A percentile compares a stretch with the other conserved stretches of the same genome.
phyloP scores from a whole-genome alignment of 1,284 basidiomycete genomes.

The Sphaerobolus stellatus region DNA sequence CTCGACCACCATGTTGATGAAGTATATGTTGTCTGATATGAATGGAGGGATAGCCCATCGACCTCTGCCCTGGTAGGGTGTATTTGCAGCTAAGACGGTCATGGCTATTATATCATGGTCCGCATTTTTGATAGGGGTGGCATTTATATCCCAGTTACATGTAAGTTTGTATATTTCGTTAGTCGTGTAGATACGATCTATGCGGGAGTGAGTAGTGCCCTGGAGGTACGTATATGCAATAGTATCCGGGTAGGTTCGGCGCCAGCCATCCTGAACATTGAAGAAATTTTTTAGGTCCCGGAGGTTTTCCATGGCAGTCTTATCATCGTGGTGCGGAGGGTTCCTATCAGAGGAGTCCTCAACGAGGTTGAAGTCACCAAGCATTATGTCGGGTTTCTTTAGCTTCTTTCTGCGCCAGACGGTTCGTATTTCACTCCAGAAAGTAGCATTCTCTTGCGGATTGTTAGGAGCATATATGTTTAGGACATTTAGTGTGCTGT shows the following conservation, averaged over 20 bases:
- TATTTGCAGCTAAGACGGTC: slow-evolving; percentile 17
- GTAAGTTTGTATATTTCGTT: neutral
- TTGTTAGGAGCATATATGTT: slow-evolving; percentile 27
- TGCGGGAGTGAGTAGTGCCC: slow-evolving; percentile 25
- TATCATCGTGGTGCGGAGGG: slow-evolving; percentile 25
- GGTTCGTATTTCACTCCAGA: slow-evolving; percentile 31
- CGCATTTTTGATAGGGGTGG: slow-evolving; percentile 13
- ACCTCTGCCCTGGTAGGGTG: slow-evolving; percentile 32
- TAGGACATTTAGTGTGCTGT: slow-evolving; percentile 13
- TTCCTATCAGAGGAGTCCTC: slow-evolving; percentile 39
- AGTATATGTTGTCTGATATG: slow-evolving; percentile 22
- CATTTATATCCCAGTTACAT: neutral
- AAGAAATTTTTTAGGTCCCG: slow-evolving; percentile 22
- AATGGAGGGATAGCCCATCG: slow-evolving; percentile 28
- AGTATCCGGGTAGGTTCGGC: slow-evolving; percentile 25
- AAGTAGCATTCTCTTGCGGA: slow-evolving; percentile 15
- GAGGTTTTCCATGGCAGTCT: slow-evolving; percentile 15
- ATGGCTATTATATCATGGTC: slow-evolving; percentile 34
- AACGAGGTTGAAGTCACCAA: slow-evolving; percentile 44
- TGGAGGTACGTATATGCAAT: slow-evolving; percentile 31
- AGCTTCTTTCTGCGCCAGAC: neutral
- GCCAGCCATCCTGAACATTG: slow-evolving; percentile 37
- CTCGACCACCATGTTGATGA: too few species aligned
- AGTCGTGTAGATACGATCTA: slow-evolving; percentile 38
- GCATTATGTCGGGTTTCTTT: slow-evolving; percentile 31